phyloP scores from a whole-genome alignment of 306 rosid genomes.

The Gynostemma pentaphyllum region DNA sequence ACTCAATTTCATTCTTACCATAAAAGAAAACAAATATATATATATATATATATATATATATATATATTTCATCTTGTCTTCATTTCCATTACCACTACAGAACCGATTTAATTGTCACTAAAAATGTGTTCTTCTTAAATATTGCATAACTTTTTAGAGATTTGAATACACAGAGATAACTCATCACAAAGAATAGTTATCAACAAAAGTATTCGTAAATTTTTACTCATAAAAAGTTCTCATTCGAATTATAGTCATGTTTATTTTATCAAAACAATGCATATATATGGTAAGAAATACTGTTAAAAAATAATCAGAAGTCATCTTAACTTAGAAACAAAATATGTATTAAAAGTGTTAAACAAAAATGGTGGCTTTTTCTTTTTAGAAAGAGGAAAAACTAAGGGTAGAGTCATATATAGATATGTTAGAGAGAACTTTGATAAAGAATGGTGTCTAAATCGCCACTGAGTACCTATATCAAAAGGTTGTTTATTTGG shows the following conservation, averaged over 20 bases:
- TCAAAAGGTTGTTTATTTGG: background rate
- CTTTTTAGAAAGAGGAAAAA: background rate
- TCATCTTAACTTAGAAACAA: background rate
- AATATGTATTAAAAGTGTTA: background rate
- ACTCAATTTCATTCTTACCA: background rate
- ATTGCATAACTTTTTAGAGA: no score
- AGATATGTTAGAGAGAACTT: background rate
- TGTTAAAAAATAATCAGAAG: no score
- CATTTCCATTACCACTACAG: no score
- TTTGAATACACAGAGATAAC: no score
- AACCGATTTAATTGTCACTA: no score
- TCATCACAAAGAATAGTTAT: background rate
- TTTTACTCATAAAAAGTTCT: no score
- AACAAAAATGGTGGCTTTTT: background rate
- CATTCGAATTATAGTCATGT: no score
- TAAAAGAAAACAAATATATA: background rate
- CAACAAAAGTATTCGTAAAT: no score
- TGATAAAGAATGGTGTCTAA: background rate
- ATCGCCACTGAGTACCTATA: background rate
- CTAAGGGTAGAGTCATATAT: background rate
- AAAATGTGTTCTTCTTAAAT: no score
- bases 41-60: no score
- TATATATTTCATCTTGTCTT: constrained; percentile 1
- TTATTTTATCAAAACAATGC: no score
- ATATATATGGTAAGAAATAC: no score